Percentiles rank a stretch among this genome's conserved stretches.
Evolutionary conservation across 306 rosid species (phyloP).

Genomic region (Sicyos edulis): DNA sequence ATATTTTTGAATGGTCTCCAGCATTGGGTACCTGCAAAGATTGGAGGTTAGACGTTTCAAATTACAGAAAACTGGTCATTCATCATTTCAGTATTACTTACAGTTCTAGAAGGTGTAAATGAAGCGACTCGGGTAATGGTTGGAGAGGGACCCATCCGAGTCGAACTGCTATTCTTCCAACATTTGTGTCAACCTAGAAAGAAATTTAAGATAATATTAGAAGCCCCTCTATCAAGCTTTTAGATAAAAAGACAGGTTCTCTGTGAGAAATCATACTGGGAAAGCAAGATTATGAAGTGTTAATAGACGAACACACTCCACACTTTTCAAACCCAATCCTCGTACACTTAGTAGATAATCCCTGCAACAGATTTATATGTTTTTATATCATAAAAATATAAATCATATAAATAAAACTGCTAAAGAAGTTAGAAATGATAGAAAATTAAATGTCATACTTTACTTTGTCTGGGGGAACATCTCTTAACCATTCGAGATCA

Average conservation of each 20-base stretch:
- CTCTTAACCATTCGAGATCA: constrained; percentile 91
- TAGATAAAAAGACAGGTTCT: constrained; percentile 14
- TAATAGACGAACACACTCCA: constrained; percentile 87
- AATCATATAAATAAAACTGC: neutral
- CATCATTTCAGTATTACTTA: constrained; percentile 31
- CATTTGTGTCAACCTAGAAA: constrained; percentile 89
- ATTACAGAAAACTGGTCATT: neutral
- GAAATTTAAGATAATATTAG: constrained; percentile 25
- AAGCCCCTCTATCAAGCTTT: constrained; percentile 15
- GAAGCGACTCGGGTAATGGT: constrained; percentile 88
- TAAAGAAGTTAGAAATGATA: neutral
- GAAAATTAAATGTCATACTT: constrained; percentile 45
- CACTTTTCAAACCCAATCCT: constrained; percentile 91
- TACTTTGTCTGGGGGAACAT: constrained; percentile 75
- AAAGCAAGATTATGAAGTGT: constrained; percentile 94
- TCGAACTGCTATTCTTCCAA: constrained; percentile 96
- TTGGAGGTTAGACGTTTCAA: constrained; percentile 31
- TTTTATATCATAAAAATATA: neutral
- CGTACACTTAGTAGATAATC: constrained; percentile 74
- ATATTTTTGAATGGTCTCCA: constrained; percentile 85
- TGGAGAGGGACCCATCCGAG: constrained; percentile 98
- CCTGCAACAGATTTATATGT: constrained; percentile 36
- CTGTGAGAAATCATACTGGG: constrained; percentile 59
- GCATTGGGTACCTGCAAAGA: constrained; percentile 69
- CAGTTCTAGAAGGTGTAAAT: constrained; percentile 82